phyloP scores from a whole-genome alignment of 164 flowering plant species.

The Warburgia ugandensis region DNA sequence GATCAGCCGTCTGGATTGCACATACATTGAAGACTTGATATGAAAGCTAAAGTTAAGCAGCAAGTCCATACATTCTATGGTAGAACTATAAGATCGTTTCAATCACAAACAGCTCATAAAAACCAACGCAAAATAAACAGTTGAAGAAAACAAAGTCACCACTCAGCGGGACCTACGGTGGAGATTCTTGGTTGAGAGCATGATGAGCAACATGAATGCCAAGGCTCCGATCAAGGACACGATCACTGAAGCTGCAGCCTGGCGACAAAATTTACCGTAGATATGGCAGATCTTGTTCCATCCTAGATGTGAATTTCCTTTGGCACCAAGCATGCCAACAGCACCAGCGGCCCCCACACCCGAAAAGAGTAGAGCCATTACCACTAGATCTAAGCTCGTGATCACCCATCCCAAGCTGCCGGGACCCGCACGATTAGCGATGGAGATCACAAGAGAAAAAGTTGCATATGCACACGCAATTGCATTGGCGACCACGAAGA shows the following conservation, averaged over 20 bases:
- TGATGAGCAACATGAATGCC: conserved; percentile 18
- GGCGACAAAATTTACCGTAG: conserved; percentile 24
- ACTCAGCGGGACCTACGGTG: conserved; percentile 16
- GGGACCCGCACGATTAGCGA: conserved; percentile 2
- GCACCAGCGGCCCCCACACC: conserved; percentile 33
- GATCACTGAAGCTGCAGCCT: conserved; percentile 14
- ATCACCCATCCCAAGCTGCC: conserved; percentile 7
- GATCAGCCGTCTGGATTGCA: too few relatives aligned
- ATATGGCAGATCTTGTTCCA: conserved; percentile 36
- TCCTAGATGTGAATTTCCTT: conserved; percentile 32
- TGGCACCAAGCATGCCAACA: conserved; percentile 22
- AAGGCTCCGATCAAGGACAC: conserved; percentile 24
- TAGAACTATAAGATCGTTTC: too few relatives aligned
- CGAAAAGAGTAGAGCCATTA: conserved; percentile 38
- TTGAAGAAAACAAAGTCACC: too few relatives aligned
- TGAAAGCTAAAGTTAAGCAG: too few relatives aligned
- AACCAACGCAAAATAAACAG: too few relatives aligned
- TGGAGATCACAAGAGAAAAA: conserved; percentile 20
- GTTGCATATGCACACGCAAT: conserved; percentile 36
- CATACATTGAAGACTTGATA: too few relatives aligned
- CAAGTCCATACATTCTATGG: too few relatives aligned
- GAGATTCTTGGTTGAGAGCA: conserved; percentile 19
- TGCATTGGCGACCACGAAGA: conserved; percentile 31
- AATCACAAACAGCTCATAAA: too few relatives aligned
- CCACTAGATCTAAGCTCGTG: conserved; percentile 24